These are phyloP conservation scores for Saccharomycopsis lassenensis DNA, from an alignment of 805 yeast genomes.

Conservation along the genomic window DNA sequence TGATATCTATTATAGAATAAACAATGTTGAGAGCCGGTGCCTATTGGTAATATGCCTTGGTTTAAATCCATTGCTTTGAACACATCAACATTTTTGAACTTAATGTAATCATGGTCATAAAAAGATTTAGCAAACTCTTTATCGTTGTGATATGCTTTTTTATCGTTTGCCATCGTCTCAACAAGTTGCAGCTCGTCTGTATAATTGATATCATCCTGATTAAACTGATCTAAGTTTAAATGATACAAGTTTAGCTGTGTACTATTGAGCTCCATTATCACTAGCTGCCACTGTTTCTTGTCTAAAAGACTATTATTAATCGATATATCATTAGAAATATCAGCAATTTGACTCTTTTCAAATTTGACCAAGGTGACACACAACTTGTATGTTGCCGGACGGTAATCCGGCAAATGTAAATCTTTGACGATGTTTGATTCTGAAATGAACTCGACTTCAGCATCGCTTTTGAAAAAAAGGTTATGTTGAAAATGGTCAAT, in stretches of 20 bases:
- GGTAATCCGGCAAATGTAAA: constrained; percentile 12
- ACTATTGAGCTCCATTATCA: constrained; percentile 15
- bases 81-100: constrained; percentile 11
- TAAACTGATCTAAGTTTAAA: constrained; percentile 7
- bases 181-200: neutral
- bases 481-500: constrained; percentile 8
- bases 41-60: constrained; percentile 15
- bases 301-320: constrained; percentile 3
- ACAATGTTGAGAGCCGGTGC: constrained; percentile 11
- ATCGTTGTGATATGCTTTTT: constrained; percentile 4
- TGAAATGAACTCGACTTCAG: constrained; percentile 9
- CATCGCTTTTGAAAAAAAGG: constrained; percentile 12
- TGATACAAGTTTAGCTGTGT: constrained; percentile 15
- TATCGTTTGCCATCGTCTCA: constrained; percentile 9
- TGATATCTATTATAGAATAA: constrained; percentile 13
- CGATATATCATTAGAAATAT: constrained; percentile 8
- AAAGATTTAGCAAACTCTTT: neutral
- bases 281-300: constrained; percentile 11
- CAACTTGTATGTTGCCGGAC: constrained; percentile 14
- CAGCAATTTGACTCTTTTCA: constrained; percentile 14
- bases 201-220: constrained; percentile 2
- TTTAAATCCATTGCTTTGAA: constrained; percentile 16
- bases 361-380: constrained; percentile 12
- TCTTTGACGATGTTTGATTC: constrained; percentile 9
- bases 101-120: constrained; percentile 8